Base-by-base conservation (phyloP, 2,329 filamentous ascomycete species). In the Hortaea sp. region DNA sequence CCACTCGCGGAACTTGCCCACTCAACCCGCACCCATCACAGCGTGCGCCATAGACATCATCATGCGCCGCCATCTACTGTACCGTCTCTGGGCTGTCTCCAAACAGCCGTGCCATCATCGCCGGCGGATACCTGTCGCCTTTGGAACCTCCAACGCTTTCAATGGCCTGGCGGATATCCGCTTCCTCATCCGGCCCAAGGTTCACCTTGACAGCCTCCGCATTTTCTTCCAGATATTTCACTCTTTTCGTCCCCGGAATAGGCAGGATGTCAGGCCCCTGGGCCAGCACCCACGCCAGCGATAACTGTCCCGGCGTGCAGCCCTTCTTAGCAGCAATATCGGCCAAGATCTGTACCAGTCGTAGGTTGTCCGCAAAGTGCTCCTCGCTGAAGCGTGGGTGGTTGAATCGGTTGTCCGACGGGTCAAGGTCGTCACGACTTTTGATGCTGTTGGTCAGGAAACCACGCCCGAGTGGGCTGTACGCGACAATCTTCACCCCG, bases 401-500 rank as follows among this genome's bases (percentile, higher is more conserved):
- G 31, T 53, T 53, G 9, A 48, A 47, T 11, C 63, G 55, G 37
- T 50, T 57, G 48, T 64, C 61, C n/a, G 41, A 48, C 20, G 53
- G 50, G 29, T 63, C 63, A 29, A 70, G 55, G 35, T 72, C 66
- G 5, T 62, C 63, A 3, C 50, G 56, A 5, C 60, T 65, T 32
- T 63, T 64, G 54, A 73, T 65, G 1, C 49, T 43, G 12, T 46
- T 49, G 29, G 42, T 43, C 7, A 13, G 13, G 27, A 76, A 60
- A 5, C 68, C 68, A 27, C 67, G 61, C 1, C 66, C 66, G 2
- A 70, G 52, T 1, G 69, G 68, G 9, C 58, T 63, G 47, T 68
- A 69, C 4, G 67, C 65, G 1, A 71, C 62, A 29, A 69, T 52
- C 31, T 65, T 62, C 5, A 69, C 61, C 4, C 68, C 74, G 5